phyloP scores from a whole-genome alignment of 495 filamentous ascomycete species.

The Entonaema liquescens region DNA sequence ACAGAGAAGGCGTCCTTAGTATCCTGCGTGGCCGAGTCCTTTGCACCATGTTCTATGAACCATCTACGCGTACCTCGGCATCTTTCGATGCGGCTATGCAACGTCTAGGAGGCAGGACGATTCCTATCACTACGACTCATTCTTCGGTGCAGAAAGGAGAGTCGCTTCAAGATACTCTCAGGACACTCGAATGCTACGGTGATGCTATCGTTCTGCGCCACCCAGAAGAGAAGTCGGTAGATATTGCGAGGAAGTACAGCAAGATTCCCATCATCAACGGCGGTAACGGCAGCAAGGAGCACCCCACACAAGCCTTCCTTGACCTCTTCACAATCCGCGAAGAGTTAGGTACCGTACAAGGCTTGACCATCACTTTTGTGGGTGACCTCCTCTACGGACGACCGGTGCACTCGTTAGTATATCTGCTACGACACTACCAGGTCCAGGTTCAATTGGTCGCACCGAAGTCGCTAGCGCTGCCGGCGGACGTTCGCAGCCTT shows the following conservation, averaged over 20 bases:
- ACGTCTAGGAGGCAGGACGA: slow-evolving; percentile 84
- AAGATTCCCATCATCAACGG: slow-evolving; percentile 94
- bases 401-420: slow-evolving; percentile 92
- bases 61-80: slow-evolving; percentile 92
- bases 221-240: slow-evolving; percentile 79
- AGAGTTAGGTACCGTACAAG: slow-evolving; percentile 92
- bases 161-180: slow-evolving; percentile 88
- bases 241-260: slow-evolving; percentile 83
- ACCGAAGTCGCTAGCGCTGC: slow-evolving; percentile 79
- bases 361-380: slow-evolving; percentile 92
- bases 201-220: slow-evolving; percentile 96
- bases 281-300: slow-evolving; percentile 92
- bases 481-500: slow-evolving; percentile 72
- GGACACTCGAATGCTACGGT: slow-evolving; percentile 91
- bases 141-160: slow-evolving; percentile 94
- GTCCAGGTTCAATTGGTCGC: slow-evolving; percentile 92
- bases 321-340: slow-evolving; percentile 98
- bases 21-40: slow-evolving; percentile 86
- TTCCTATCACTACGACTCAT: slow-evolving; percentile 78
- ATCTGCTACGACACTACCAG: slow-evolving; percentile 92
- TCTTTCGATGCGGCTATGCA: slow-evolving; percentile 99
- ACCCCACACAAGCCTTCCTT: slow-evolving; percentile 98
- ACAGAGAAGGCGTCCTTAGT: slow-evolving; percentile 87
- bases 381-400: slow-evolving; percentile 93
- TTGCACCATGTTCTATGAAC: slow-evolving; percentile 95